Base-by-base conservation (phyloP, 2,329 filamentous ascomycete genomes). In the Apiospora rasikravindrae region DNA sequence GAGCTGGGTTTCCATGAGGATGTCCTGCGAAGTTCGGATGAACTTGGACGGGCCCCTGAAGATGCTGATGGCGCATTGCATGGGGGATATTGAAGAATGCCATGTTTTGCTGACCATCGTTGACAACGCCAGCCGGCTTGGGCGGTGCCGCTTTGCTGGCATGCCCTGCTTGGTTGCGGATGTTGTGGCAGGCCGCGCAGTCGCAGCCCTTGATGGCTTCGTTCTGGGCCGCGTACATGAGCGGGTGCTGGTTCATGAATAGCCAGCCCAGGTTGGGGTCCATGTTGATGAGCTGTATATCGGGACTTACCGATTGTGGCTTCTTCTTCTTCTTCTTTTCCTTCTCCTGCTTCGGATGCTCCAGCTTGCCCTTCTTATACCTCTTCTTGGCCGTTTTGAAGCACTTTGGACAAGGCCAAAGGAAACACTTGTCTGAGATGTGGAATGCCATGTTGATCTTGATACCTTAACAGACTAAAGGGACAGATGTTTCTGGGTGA, bases 351-450 rank as follows among this genome's bases (percentile, higher is more conserved):
- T 24, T n/a, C 10, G 8, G 57, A 11, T 64, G 22, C 57, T n/a
- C 22, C 10, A n/a, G 33, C 33, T 40, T 37, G 13, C 19, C 47
- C 33, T 14, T 64, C 57, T 40, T 64, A 40, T 64, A 40, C 10
- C 19, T 40, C 22, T 64, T 40, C 33, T 10, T 64, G 33, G 57
- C 57, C 13, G 40, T 26, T 33, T 68, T 68, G 40, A 26, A 68
- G 40, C 40, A 45, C 16, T 29, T 45, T 26, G 66, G 66, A 45
- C 66, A 68, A 44, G 44, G 66, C 66, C 66, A 68, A 7, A 68
- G 26, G 5, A 68, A 47, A 68, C 40, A 68, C 66, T 26, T 68
- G 66, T 11, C 29, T 40, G 33, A n/a, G 57, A n/a, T 19, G 33
- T 33, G 57, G 57, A 64, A n/a, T n/a, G 29, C 33, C 33, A 64